Percentiles rank a stretch among this genome's conserved stretches.
phyloP scores from a whole-genome alignment of 495 filamentous ascomycete species.

The Parathielavia hyrcaniae region DNA sequence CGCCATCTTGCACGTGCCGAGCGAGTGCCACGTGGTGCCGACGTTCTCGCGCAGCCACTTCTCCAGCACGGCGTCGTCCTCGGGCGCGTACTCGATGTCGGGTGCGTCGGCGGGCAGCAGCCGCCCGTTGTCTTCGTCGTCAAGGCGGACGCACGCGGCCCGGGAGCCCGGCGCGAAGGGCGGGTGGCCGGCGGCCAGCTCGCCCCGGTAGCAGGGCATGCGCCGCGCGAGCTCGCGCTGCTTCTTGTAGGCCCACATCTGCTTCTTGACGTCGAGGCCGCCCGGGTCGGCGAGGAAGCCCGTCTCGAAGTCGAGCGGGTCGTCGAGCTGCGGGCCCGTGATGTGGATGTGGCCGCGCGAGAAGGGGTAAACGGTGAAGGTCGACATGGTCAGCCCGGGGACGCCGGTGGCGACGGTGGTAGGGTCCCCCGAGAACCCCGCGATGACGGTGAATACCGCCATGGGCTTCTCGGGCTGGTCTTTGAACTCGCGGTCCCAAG shows the following conservation, averaged over 20 bases:
- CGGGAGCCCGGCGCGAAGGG: conserved; percentile 42
- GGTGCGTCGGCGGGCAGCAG: conserved; percentile 17
- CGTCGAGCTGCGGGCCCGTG: conserved; percentile 33
- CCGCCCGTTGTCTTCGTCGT: background rate
- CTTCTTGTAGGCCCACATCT: conserved; percentile 50
- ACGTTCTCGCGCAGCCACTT: conserved; percentile 15
- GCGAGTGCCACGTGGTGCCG: conserved; percentile 28
- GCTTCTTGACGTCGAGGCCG: conserved; percentile 39
- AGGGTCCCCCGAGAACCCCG: background rate
- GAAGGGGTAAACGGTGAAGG: conserved; percentile 48
- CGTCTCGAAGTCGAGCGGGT: conserved; percentile 36
- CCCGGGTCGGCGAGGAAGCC: conserved; percentile 44
- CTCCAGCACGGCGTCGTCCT: conserved; percentile 44
- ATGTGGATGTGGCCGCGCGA: conserved; percentile 55
- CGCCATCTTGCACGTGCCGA: conserved; percentile 28
- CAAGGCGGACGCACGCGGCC: conserved; percentile 24
- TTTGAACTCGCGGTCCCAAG: conserved; percentile 45
- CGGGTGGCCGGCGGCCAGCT: conserved; percentile 46
- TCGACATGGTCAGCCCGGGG: conserved; percentile 13
- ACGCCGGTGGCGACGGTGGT: background rate
- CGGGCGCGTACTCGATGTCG: conserved; percentile 29
- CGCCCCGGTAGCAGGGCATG: conserved; percentile 48
- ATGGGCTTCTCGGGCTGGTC: conserved; percentile 7
- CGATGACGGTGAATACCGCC: background rate
- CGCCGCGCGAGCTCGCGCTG: conserved; percentile 51